Evolutionary conservation across 768 basidiomycete genomes (phyloP), one percentile per base, ranked within the genome.

Genomic region (Podaxis sp.): DNA sequence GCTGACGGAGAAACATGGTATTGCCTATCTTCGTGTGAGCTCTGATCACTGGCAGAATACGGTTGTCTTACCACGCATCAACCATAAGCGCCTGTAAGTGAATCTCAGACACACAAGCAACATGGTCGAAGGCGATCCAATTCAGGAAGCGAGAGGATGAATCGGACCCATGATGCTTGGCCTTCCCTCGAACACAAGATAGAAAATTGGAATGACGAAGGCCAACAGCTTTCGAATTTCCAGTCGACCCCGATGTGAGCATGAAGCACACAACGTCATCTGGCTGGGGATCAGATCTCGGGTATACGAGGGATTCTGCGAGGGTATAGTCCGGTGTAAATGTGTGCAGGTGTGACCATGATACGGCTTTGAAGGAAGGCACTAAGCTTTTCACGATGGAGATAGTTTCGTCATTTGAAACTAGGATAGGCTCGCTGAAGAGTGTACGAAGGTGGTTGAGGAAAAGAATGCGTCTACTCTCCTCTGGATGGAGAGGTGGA

Each of bases 111-210:
- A 58, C 57, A 40, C 57, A 58, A 21, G 57, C 57, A 25, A 58
- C 57, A 40, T 58, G 57, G 32, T 58, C 57, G 16, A 58, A 58
- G 35, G 57, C 57, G 14, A 58, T 58, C 57, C 57, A 58, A 10
- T 58, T 58, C 21, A 50, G 36, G 32, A 58, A 58, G 6, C 57
- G 32, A n/a, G 57, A 58, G 18, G 57, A 50, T 6, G 10, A 16
- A 21, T 18, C 9, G 13, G 47, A 50, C 18, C 32, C 57, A 47
- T 58, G 57, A n/a, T 58, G 57, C 48, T 50, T 58, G 18, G 50
- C 50, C 9, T 58, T 58, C 7, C 57, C 57, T 18, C 23, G 57
- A 36, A 58, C 57, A 37, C 35, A 50, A n/a, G 57, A 58, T 47
- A 58, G 11, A 21, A 58, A 58, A 50, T 58, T 58, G 35, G 57